A percentile compares a stretch with the other conserved stretches of the same genome.
Evolutionary conservation across 306 rosid genomes (phyloP).

Genomic region (Parietaria judaica): DNA sequence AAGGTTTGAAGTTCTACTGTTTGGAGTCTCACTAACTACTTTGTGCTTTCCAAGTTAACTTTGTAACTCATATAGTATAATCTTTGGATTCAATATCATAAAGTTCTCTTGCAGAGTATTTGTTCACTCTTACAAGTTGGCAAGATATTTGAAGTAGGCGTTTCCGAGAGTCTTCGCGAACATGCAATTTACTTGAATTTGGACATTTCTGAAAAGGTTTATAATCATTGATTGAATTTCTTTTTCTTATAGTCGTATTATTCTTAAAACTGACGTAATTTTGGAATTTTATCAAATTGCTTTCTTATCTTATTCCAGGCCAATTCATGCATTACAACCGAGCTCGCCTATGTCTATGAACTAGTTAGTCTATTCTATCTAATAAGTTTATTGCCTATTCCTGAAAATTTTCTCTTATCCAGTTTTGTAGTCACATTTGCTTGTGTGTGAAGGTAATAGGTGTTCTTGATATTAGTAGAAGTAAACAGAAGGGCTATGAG

Average conservation of each 20-base stretch:
- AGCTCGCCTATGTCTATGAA: conserved; percentile 85
- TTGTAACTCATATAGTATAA: neutral
- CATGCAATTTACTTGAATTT: conserved; percentile 53
- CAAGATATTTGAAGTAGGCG: conserved; percentile 94
- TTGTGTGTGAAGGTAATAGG: conserved; percentile 62
- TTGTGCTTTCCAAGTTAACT: neutral
- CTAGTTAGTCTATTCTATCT: conserved; percentile 42
- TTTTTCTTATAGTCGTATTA: conserved; percentile 1
- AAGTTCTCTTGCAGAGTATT: conserved; percentile 46
- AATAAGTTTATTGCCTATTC: neutral
- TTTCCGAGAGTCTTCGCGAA: conserved; percentile 77
- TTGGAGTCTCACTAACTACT: neutral
- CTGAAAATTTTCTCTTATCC: conserved; percentile 7
- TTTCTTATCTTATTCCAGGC: conserved; percentile 42
- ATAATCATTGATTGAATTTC: conserved; percentile 18
- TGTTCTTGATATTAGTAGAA: conserved; percentile 75
- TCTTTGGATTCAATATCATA: conserved; percentile 8
- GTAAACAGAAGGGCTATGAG: conserved; percentile 80
- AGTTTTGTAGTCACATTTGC: conserved; percentile 11
- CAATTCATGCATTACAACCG: conserved; percentile 65
- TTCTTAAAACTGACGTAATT: conserved; percentile 2
- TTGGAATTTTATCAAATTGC: conserved; percentile 1
- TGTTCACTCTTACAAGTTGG: conserved; percentile 78
- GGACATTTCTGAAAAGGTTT: conserved; percentile 76
- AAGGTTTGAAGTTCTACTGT: conserved; percentile 36